A percentile compares a stretch with the other conserved stretches of the same genome.
phyloP scores from a whole-genome alignment of 768 basidiomycete genomes.

The Antrodiella citrinella region DNA sequence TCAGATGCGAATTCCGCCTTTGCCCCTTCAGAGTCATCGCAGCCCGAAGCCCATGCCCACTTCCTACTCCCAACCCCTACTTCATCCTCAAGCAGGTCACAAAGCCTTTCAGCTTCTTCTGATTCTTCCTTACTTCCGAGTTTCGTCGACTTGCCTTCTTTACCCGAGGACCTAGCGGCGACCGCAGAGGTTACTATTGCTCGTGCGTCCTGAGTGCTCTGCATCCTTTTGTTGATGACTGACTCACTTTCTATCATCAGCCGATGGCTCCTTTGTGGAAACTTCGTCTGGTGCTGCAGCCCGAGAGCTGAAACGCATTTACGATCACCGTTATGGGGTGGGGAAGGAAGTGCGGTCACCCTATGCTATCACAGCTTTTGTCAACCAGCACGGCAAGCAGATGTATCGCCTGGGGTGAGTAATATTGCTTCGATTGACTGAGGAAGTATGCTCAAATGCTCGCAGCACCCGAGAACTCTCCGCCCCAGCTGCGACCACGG shows the following conservation, averaged over 20 bases:
- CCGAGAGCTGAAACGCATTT: conserved; percentile 66
- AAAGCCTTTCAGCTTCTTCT: background rate
- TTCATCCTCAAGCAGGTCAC: background rate
- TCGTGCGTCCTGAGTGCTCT: conserved; percentile 14
- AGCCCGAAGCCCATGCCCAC: background rate
- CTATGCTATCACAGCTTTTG: conserved; percentile 74
- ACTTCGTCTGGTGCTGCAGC: conserved; percentile 72
- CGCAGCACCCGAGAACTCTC: conserved; percentile 39
- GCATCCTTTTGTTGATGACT: conserved; percentile 5
- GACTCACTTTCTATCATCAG: conserved; percentile 25
- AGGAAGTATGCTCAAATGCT: background rate
- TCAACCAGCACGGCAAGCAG: conserved; percentile 72
- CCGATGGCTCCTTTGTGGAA: conserved; percentile 72
- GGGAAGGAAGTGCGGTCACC: conserved; percentile 63
- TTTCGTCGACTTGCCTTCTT: conserved; percentile 4
- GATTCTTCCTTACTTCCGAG: conserved; percentile 1
- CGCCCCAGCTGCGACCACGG: conserved; percentile 44
- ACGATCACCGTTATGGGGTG: conserved; percentile 64
- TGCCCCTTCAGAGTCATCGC: background rate
- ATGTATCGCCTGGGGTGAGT: conserved; percentile 75
- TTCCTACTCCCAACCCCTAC: conserved; percentile 8
- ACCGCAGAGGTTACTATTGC: conserved; percentile 24
- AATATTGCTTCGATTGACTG: background rate
- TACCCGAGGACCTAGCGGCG: conserved; percentile 20
- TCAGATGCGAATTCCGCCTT: background rate